phyloP scores from a whole-genome alignment of 2,329 filamentous ascomycete species.

The Thielaviopsis ethacetica region DNA sequence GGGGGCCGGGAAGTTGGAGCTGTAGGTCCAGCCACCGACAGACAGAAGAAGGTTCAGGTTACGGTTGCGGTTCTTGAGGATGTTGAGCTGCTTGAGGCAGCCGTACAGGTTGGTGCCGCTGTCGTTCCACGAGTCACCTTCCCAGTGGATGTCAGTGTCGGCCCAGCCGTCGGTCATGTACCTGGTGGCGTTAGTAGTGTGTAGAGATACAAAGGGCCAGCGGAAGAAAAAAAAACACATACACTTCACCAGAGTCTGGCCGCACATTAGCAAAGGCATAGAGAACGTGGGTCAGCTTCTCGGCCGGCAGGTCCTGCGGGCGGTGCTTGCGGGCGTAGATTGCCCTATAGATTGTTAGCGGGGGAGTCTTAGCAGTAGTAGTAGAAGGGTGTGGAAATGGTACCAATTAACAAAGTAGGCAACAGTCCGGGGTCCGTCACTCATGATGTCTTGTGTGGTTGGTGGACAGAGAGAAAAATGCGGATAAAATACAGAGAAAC shows the following conservation, averaged over 20 bases:
- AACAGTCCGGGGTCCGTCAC: constrained; percentile 43
- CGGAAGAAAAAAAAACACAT: constrained; percentile 14
- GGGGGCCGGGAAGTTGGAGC: constrained; percentile 61
- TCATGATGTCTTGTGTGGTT: neutral
- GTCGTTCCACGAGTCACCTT: constrained; percentile 54
- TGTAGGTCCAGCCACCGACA: constrained; percentile 89
- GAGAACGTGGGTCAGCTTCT: constrained; percentile 74
- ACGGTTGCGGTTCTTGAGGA: constrained; percentile 67
- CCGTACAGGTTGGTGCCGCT: constrained; percentile 70
- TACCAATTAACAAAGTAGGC: constrained; percentile 61
- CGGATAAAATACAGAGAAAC: neutral
- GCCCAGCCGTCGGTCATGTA: constrained; percentile 46
- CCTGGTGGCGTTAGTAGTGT: constrained; percentile 14
- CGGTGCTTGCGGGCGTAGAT: constrained; percentile 75
- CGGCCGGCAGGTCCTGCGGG: constrained; percentile 67
- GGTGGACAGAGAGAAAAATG: neutral
- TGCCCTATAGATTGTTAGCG: constrained; percentile 32
- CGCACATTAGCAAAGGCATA: constrained; percentile 84
- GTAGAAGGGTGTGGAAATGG: neutral
- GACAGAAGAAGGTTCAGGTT: constrained; percentile 74
- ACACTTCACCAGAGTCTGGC: constrained; percentile 66
- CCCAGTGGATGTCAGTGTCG: constrained; percentile 58
- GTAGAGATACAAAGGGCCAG: constrained; percentile 5
- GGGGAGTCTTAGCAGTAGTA: too few relatives aligned
- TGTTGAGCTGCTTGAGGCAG: constrained; percentile 72